Evolutionary conservation across 495 filamentous ascomycete genomes (phyloP), one percentile per base, ranked within the genome.

Genomic region (Annulohypoxylon stygium): DNA sequence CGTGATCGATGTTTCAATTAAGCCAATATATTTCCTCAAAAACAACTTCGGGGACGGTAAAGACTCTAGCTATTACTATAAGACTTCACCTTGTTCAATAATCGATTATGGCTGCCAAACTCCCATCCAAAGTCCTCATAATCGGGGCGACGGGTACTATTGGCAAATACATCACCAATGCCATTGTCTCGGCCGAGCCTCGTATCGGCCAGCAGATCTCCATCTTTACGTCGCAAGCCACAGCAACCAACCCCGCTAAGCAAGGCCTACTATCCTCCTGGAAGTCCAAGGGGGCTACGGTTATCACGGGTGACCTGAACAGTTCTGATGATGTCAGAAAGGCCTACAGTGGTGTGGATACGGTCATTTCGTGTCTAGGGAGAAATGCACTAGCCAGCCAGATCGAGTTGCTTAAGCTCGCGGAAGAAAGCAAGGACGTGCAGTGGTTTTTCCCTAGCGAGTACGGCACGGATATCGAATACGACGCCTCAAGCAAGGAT

Each of bases 401-500:
- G 74, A 86, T 90, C 66, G 80, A 85, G 0, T 82, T 92, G 0
- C 82, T 93, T 61, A 79, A 80, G 54, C 82, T 90, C 11, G 90
- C 90, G 41, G 87, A 88, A 53, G 82, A 82, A 36, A 84, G 85
- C 14, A 75, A 82, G 1, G 81, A 76, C 45, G 87, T 93, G 18
- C 84, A 88, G 67, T 88, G 88, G 82, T 93, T 93, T 80, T 85
- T 92, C 69, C 90, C 91, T 4, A 91, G 88, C 18, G 91, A 93
- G 75, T 93, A 90, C 73, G 91, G 91, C 65, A 93, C 91, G 0
- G 91, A 93, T 65, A 90, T 93, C 69, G 90, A 90, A 75, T 90
- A 92, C 73, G 80, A 84, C 18, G 81, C 86, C 8, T 81, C 84
- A 39, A 91, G 89, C 61, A 84, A 83, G 23, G 55, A 79, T 36